These are phyloP conservation scores for Fallopia convolvulus DNA, from an alignment of 148 eudicot species.

Conservation along the genomic window DNA sequence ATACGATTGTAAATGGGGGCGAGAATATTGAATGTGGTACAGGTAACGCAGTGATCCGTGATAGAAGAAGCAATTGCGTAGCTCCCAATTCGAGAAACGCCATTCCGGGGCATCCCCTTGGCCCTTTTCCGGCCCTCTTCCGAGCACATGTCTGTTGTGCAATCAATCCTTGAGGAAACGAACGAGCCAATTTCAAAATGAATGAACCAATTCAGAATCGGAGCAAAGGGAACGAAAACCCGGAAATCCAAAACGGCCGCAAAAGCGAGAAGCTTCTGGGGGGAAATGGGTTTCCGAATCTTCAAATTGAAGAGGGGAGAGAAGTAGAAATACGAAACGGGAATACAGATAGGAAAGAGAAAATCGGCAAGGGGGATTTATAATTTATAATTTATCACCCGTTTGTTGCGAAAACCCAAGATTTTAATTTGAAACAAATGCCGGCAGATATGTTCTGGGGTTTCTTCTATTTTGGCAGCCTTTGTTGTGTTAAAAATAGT, in stretches of 20 bases:
- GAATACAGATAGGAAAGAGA: background rate
- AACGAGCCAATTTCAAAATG: background rate
- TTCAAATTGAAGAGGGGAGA: conserved; percentile 1
- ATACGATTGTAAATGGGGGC: conserved; percentile 95
- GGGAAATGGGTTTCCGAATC: conserved; percentile 11
- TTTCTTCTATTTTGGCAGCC: conserved; percentile 1
- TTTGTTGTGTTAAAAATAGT: background rate
- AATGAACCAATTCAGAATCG: background rate
- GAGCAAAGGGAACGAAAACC: background rate
- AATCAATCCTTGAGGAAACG: background rate
- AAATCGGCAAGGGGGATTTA: background rate
- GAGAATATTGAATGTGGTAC: conserved; percentile 95
- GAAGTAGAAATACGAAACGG: background rate
- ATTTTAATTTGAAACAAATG: background rate
- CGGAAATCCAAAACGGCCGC: conserved; percentile 6
- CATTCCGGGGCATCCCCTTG: conserved; percentile 16
- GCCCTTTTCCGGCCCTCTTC: conserved; percentile 17
- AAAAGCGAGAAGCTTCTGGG: conserved; percentile 7
- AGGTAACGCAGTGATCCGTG: conserved; percentile 40
- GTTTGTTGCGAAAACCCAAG: conserved; percentile 7
- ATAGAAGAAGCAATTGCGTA: conserved; percentile 20
- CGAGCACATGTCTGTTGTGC: conserved; percentile 5
- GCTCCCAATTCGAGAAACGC: conserved; percentile 19
- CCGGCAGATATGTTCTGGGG: conserved; percentile 3
- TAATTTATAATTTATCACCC: background rate